Percentiles rank a stretch among this genome's conserved stretches.
These are phyloP conservation scores for Globisporangium barbulae DNA, from an alignment of 352 stramenopile species.

Conservation along the genomic window DNA sequence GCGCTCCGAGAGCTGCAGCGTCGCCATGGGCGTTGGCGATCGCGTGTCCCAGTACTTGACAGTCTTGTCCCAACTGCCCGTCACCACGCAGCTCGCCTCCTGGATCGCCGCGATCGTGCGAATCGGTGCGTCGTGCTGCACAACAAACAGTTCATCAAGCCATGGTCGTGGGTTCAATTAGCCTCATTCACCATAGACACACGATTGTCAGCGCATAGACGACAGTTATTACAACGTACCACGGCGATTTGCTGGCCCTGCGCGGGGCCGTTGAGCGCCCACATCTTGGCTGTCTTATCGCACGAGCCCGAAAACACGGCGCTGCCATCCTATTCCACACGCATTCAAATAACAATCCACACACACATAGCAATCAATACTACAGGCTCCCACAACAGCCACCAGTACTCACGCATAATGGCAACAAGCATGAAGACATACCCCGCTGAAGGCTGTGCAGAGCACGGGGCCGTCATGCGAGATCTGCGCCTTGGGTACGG, in stretches of 20 bases:
- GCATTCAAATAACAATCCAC: constrained; percentile 6
- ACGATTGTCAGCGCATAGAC: background rate
- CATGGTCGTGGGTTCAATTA: background rate
- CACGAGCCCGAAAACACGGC: constrained; percentile 91
- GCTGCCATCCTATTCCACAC: constrained; percentile 76
- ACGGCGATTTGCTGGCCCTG: constrained; percentile 79
- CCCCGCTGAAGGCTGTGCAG: constrained; percentile 87
- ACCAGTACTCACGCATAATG: background rate
- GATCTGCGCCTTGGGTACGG: constrained; percentile 79
- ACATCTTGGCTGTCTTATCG: constrained; percentile 96
- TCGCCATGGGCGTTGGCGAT: constrained; percentile 82
- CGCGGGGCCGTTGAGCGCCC: constrained; percentile 75
- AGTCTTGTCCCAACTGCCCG: constrained; percentile 93
- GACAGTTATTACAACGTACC: constrained; percentile 27
- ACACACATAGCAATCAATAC: background rate
- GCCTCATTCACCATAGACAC: background rate
- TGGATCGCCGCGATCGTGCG: constrained; percentile 84
- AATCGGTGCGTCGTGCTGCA: constrained; percentile 91
- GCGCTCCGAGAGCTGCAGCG: constrained; percentile 91
- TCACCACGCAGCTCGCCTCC: constrained; percentile 89
- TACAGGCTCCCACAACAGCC: background rate
- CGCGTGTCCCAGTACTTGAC: constrained; percentile 97
- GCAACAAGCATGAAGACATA: constrained; percentile 16
- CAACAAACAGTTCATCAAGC: constrained; percentile 17
- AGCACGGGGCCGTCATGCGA: constrained; percentile 90